These are phyloP conservation scores for Exophiala oligosperma DNA, from an alignment of 2,329 filamentous ascomycete genomes.

Conservation along the genomic window DNA sequence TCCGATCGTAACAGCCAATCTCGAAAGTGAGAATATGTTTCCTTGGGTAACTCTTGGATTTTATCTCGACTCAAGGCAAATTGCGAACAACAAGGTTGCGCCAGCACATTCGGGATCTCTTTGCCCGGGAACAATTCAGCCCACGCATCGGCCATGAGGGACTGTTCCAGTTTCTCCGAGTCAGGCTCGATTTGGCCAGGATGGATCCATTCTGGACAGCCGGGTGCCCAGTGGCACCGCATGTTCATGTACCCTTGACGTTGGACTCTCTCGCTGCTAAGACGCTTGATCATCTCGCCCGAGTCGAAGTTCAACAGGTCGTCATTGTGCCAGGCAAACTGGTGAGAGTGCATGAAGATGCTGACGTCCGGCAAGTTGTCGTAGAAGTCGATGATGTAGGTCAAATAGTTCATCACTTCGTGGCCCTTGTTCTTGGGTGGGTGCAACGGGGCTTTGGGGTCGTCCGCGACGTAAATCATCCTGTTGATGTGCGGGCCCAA, in stretches of 20 bases:
- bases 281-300: conserved; percentile 49
- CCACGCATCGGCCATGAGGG: conserved; percentile 48
- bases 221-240: conserved; percentile 59
- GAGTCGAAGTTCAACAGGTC: conserved; percentile 53
- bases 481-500: conserved; percentile 47
- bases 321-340: conserved; percentile 61
- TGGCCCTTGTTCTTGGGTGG: conserved; percentile 61
- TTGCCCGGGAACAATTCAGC: conserved; percentile 48
- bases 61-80: conserved; percentile 62
- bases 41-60: conserved; percentile 54
- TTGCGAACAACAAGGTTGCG: conserved; percentile 60
- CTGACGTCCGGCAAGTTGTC: conserved; percentile 56
- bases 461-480: conserved; percentile 55
- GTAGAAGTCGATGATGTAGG: conserved; percentile 58
- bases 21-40: conserved; percentile 57
- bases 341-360: conserved; percentile 62
- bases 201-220: conserved; percentile 61
- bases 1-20: conserved; percentile 62
- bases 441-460: conserved; percentile 50
- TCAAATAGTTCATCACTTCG: conserved; percentile 63
- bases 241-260: conserved; percentile 60
- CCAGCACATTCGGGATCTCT: conserved; percentile 50
- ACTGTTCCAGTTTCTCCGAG: conserved; percentile 48
- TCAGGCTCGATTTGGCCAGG: conserved; percentile 41
- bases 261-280: conserved; percentile 54